A percentile compares a stretch with the other conserved stretches of the same genome.
These are phyloP conservation scores for Vitis hybrid DNA, from an alignment of 177 flowering plant genomes.

Conservation along the genomic window DNA sequence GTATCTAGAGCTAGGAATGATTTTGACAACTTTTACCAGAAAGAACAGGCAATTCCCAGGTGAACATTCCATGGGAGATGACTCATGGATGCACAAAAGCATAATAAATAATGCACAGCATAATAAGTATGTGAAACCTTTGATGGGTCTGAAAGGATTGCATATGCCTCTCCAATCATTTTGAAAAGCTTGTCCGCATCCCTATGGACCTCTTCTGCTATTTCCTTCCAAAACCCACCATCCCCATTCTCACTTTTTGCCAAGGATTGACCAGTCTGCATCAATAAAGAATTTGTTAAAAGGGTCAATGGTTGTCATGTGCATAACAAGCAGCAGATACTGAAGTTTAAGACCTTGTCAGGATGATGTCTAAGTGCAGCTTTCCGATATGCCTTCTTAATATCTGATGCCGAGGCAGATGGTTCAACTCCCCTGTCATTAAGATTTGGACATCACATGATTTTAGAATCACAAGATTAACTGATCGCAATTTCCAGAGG, in stretches of 20 bases:
- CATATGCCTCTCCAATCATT: slow-evolving; percentile 96
- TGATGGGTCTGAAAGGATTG: slow-evolving; percentile 73
- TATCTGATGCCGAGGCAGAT: slow-evolving; percentile 62
- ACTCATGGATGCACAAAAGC: too few relatives aligned
- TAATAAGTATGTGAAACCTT: slow-evolving; percentile 48
- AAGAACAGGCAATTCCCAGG: too few relatives aligned
- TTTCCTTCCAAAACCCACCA: slow-evolving; percentile 80
- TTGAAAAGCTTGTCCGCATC: slow-evolving; percentile 95
- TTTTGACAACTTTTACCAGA: too few relatives aligned
- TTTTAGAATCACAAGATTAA: too few relatives aligned
- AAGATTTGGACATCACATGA: not conserved
- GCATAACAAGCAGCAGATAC: not conserved
- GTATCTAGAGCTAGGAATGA: too few relatives aligned
- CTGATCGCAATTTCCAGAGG: too few relatives aligned
- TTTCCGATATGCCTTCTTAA: slow-evolving; percentile 88
- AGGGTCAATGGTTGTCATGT: too few relatives aligned
- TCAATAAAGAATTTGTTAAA: not conserved
- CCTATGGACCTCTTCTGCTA: slow-evolving; percentile 63
- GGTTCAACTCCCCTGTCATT: slow-evolving; percentile 73
- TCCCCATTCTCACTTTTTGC: slow-evolving; percentile 76
- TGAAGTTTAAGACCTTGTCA: slow-evolving; percentile 65
- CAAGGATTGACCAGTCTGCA: slow-evolving; percentile 80
- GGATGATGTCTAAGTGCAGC: slow-evolving; percentile 98
- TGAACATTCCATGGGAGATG: too few relatives aligned
- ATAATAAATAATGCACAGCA: too few relatives aligned